Conservation (phyloP, 805 yeast genomes). For the Kockiozyma suomiensis region DNA sequence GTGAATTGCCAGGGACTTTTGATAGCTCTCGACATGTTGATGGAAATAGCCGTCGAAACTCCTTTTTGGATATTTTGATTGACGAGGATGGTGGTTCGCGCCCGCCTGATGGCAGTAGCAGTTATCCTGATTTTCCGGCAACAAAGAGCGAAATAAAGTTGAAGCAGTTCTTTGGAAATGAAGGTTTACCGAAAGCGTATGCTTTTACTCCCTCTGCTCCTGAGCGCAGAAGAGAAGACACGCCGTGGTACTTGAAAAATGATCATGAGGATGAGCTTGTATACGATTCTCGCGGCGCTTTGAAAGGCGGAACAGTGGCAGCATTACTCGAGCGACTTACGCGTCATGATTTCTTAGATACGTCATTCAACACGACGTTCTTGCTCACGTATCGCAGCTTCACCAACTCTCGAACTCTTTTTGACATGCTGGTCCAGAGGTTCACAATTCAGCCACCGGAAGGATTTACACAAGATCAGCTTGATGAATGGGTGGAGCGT, state of each 20-base stretch:
- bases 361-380: constrained; percentile 67
- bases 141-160: constrained; percentile 26
- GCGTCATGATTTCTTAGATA: constrained; percentile 64
- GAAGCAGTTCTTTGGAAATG: constrained; percentile 25
- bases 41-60: constrained; percentile 2
- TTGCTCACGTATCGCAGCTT: constrained; percentile 78
- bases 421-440: constrained; percentile 60
- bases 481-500: constrained; percentile 70
- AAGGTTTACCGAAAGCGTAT: constrained; percentile 19
- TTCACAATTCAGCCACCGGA: constrained; percentile 82
- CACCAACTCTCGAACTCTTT: constrained; percentile 63
- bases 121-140: not conserved
- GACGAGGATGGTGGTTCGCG: not conserved
- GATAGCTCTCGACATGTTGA: not conserved
- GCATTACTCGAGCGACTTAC: constrained; percentile 77
- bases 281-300: constrained; percentile 66
- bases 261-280: constrained; percentile 53
- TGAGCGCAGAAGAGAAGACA: constrained; percentile 17
- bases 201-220: constrained; percentile 4
- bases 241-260: constrained; percentile 57
- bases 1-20: not conserved
- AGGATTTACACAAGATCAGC: constrained; percentile 80
- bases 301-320: constrained; percentile 77
- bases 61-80: constrained; percentile 3
- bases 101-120: not conserved